A percentile compares a stretch with the other conserved stretches of the same genome.
phyloP scores from a whole-genome alignment of 257 asterid species.

The Apocynum venetum region DNA sequence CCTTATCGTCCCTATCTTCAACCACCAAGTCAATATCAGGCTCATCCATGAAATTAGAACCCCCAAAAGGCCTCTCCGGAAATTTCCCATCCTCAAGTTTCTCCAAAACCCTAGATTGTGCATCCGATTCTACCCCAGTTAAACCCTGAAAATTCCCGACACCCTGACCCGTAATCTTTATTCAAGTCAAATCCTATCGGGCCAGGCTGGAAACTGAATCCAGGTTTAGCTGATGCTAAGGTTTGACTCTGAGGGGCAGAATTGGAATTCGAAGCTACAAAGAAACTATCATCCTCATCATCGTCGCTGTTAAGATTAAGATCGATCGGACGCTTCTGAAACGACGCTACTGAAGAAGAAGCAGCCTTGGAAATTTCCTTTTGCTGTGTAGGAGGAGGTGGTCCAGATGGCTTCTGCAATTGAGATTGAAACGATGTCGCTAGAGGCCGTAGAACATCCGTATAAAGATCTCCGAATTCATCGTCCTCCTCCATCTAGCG shows the following conservation, averaged over 20 bases:
- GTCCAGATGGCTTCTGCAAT: constrained; percentile 10
- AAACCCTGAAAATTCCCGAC: constrained; percentile 8
- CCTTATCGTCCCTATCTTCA: constrained; percentile 58
- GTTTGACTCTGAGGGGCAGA: constrained; percentile 5
- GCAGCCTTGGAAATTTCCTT: constrained; percentile 7
- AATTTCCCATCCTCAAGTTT: constrained; percentile 30
- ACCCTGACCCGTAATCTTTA: constrained; percentile 14
- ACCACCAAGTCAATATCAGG: constrained; percentile 51
- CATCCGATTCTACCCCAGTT: constrained; percentile 22
- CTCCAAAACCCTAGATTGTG: constrained; percentile 51
- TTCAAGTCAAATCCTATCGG: constrained; percentile 21
- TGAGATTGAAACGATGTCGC: constrained; percentile 40
- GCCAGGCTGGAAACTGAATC: constrained; percentile 1
- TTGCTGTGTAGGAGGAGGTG: constrained; percentile 8
- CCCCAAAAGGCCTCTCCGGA: constrained; percentile 29
- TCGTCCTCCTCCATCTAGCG: constrained; percentile 84
- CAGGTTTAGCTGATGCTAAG: constrained; percentile 15
- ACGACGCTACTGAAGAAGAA: constrained; percentile 21
- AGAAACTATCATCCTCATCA: constrained; percentile 22
- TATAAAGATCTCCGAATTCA: constrained; percentile 97
- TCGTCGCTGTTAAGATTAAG: constrained; percentile 53
- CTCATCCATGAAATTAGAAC: constrained; percentile 48
- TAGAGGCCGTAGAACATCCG: constrained; percentile 76
- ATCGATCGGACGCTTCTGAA: constrained; percentile 58
- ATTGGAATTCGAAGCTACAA: constrained; percentile 17